Evolutionary conservation across 805 yeast species (phyloP), one percentile per base, ranked within the genome.

Genomic region (Kuraishia cidri): DNA sequence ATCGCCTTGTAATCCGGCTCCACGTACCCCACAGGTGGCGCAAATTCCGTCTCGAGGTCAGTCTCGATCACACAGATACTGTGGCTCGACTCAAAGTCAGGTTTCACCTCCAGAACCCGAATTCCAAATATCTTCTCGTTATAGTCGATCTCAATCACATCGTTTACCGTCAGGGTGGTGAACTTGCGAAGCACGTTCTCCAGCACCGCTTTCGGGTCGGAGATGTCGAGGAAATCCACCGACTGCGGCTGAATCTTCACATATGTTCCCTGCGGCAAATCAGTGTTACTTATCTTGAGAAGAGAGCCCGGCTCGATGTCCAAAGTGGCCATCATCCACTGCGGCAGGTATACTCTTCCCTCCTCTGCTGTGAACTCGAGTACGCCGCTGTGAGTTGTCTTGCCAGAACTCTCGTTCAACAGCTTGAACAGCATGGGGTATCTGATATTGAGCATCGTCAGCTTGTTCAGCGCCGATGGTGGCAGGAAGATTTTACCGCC

Each of bases 21-120:
- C 13, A 84, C 95, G 52, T 92, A 92, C 0, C 99, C 99, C 4
- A 90, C 95, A 0, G 99, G 99, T 2, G 98, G 95, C 2, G 97
- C 97, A 62, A 92, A 92, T 51, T 92, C 99, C 0, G 97, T 94
- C 37, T 85, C 95, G 39, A 92, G 66, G 60, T 92, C 98, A 0
- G 98, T 92, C 52, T 92, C 99, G 18, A 92, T 85, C 4, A 92
- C 96, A 64, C 97, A 90, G 10, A 90, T 79, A 37, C 95, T 83
- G 22, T 70, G 60, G 9, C 26, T 29, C 6, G 63, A 59, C 5
- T 54, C 45, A 2, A 75, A 66, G 33, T 79, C 83, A 1, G 97
- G 97, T 47, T 84, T 84, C 18, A 76, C 84, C 46, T 92, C 97
- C 29, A 90, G 60, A 13, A 92, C 88, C 50, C 78, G 82, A 39